Percentiles rank a stretch among this genome's conserved stretches.
These are phyloP conservation scores for Pneumocystis jirovecii DNA, from an alignment of 1,139 yeast genomes.

Conservation along the genomic window DNA sequence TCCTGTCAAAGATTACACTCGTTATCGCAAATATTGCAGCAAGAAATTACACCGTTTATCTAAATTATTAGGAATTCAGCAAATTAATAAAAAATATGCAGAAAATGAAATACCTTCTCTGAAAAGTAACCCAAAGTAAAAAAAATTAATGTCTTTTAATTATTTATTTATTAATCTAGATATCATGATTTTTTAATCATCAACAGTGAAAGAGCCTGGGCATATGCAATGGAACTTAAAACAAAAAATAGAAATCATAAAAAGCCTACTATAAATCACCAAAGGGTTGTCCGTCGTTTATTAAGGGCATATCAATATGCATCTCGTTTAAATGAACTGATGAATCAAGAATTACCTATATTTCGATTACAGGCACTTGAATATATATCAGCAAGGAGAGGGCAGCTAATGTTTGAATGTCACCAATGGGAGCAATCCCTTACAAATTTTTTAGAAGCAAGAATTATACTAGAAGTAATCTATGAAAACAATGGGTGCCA, in stretches of 20 bases:
- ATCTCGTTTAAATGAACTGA: background rate
- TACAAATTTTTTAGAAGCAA: background rate
- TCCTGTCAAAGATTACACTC: background rate
- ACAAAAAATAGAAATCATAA: background rate
- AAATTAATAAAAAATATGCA: background rate
- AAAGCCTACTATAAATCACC: background rate
- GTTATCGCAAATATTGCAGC: background rate
- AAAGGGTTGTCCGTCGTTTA: background rate
- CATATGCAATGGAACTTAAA: background rate
- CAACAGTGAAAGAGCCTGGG: background rate
- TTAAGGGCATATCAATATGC: background rate
- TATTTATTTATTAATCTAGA: background rate
- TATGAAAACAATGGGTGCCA: background rate
- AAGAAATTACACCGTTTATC: background rate
- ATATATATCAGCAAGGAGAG: background rate
- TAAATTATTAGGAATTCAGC: background rate
- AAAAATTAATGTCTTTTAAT: background rate
- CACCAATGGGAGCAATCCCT: background rate
- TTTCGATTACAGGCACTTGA: background rate
- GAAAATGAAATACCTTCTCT: background rate
- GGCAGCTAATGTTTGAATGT: background rate
- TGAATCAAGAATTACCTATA: background rate
- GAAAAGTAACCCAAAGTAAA: background rate
- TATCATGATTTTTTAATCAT: background rate
- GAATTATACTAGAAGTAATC: background rate